Evolutionary conservation across 441 rosid genomes (phyloP).

Genomic region (Melastoma candidum): DNA sequence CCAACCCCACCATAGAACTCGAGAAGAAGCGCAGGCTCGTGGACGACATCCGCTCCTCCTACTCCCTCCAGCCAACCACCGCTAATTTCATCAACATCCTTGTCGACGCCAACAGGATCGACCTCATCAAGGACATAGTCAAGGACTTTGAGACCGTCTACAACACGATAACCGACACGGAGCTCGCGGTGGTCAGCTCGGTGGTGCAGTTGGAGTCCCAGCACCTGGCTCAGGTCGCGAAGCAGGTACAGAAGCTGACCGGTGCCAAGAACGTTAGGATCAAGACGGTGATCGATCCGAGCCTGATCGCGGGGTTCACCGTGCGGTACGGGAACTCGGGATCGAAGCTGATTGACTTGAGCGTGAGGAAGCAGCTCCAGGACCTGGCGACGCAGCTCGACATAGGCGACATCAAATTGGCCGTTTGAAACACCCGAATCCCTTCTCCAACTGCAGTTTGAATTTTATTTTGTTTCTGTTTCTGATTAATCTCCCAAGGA

Average conservation of each 20-base stretch:
- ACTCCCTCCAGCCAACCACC: conserved; percentile 41
- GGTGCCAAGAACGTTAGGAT: conserved; percentile 79
- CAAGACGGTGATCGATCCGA: conserved; percentile 61
- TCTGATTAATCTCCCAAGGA: no score
- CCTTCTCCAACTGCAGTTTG: conserved; percentile 5
- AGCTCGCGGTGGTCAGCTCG: conserved; percentile 65
- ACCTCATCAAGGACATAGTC: conserved; percentile 48
- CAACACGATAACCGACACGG: conserved; percentile 55
- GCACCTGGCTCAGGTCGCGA: conserved; percentile 79
- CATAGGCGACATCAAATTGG: conserved; percentile 58
- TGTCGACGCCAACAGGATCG: conserved; percentile 52
- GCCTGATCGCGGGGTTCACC: conserved; percentile 86
- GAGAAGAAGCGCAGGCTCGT: conserved; percentile 43
- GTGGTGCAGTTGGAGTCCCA: conserved; percentile 71
- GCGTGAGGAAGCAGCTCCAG: conserved; percentile 85
- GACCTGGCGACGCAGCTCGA: conserved; percentile 76
- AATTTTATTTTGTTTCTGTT: no score
- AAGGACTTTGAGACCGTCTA: conserved; percentile 64
- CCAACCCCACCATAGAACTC: conserved; percentile 37
- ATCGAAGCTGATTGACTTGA: conserved; percentile 82
- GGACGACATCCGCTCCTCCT: conserved; percentile 44
- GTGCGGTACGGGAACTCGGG: conserved; percentile 66
- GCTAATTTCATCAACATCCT: conserved; percentile 60
- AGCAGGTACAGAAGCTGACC: conserved; percentile 82
- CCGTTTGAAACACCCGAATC: conserved; percentile 10